These are phyloP conservation scores for Basipetospora chlamydospora DNA, from an alignment of 2,329 filamentous ascomycete genomes.

Conservation along the genomic window DNA sequence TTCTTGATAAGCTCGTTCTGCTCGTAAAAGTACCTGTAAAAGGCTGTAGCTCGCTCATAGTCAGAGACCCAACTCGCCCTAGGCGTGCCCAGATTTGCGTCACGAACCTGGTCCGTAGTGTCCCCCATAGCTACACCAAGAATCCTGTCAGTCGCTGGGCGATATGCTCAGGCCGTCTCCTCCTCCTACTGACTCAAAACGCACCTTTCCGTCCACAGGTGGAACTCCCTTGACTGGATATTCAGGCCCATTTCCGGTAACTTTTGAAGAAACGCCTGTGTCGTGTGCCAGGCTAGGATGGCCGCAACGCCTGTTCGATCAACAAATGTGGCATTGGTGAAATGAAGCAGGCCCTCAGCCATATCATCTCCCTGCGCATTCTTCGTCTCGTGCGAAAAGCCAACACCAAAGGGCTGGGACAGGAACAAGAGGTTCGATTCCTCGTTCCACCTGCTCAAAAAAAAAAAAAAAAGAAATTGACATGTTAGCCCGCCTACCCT, in stretches of 20 bases:
- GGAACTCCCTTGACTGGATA: background rate
- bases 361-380: background rate
- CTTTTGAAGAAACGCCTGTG: background rate
- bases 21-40: conserved; percentile 2
- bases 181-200: background rate
- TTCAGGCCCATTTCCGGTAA: background rate
- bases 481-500: background rate
- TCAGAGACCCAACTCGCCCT: too few species aligned
- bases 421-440: conserved; percentile 5
- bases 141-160: too few species aligned
- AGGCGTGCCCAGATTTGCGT: too few species aligned
- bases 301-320: conserved; percentile 2
- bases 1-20: conserved; percentile 46
- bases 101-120: conserved; percentile 4
- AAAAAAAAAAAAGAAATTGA: too few species aligned
- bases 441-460: conserved; percentile 1
- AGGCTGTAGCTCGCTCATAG: background rate
- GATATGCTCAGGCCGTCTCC: too few species aligned
- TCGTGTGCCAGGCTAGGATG: background rate
- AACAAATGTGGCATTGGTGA: background rate
- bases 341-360: background rate
- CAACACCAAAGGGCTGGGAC: conserved; percentile 4
- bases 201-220: conserved; percentile 5
- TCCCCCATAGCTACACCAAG: conserved; percentile 2
- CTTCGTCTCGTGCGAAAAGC: conserved; percentile 4